Percentiles rank a stretch among this genome's conserved stretches.
These are phyloP conservation scores for Leccinum ponderosum DNA, from an alignment of 1,284 basidiomycete species.

Conservation along the genomic window DNA sequence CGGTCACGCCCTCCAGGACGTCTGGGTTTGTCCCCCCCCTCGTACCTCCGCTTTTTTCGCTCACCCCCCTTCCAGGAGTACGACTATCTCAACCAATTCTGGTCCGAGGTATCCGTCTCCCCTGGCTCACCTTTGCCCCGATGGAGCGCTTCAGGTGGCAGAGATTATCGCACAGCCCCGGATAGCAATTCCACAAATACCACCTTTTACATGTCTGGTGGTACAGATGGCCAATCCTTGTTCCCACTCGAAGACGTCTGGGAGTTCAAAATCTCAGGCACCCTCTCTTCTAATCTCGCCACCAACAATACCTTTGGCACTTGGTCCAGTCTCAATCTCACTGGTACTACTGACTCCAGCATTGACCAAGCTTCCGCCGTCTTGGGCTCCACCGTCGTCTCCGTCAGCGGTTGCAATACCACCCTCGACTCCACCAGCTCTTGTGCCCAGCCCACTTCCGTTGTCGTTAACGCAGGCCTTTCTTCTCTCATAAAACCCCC, in stretches of 20 bases:
- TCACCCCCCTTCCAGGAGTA: constrained; percentile 54
- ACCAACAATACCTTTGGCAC: constrained; percentile 47
- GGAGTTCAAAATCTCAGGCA: constrained; percentile 65
- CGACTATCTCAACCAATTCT: constrained; percentile 72
- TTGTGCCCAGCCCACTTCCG: constrained; percentile 58
- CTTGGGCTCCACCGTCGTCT: constrained; percentile 50
- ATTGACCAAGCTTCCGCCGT: constrained; percentile 57
- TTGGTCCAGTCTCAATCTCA: constrained; percentile 54
- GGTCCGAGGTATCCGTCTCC: constrained; percentile 57
- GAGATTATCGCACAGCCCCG: constrained; percentile 50
- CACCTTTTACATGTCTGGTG: constrained; percentile 69
- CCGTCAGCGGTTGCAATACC: constrained; percentile 61
- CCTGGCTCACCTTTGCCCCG: constrained; percentile 56
- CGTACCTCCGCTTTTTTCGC: background rate
- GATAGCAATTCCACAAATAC: constrained; percentile 55
- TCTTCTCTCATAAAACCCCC: constrained; percentile 38
- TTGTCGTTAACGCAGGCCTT: constrained; percentile 50
- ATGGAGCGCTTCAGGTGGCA: constrained; percentile 71
- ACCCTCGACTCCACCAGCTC: constrained; percentile 40
- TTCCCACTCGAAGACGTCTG: constrained; percentile 63
- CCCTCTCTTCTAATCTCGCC: constrained; percentile 64
- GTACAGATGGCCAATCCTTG: constrained; percentile 48
- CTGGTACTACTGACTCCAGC: constrained; percentile 38
- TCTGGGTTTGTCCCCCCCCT: constrained; percentile 57
- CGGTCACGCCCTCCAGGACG: constrained; percentile 56